These are phyloP conservation scores for Phytophthora pinifolia DNA, from an alignment of 352 stramenopile genomes.

Conservation along the genomic window DNA sequence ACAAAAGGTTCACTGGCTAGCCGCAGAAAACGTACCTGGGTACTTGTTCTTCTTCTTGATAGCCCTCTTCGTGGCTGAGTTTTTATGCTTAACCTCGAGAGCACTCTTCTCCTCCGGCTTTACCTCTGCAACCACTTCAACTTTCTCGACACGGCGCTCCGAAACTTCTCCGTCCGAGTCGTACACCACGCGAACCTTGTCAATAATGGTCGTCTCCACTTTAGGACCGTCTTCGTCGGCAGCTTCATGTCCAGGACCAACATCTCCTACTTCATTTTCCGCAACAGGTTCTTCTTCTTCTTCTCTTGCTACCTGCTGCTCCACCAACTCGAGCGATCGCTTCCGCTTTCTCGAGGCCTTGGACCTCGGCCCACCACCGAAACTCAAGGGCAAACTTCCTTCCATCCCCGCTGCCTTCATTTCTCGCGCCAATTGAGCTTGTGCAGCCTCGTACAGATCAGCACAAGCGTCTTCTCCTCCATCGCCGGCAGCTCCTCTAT, in stretches of 20 bases:
- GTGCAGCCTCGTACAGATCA: constrained; percentile 54
- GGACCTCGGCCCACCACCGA: constrained; percentile 29
- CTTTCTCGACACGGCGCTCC: constrained; percentile 41
- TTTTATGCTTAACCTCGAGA: constrained; percentile 19
- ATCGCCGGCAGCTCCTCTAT: not conserved
- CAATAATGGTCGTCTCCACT: constrained; percentile 29
- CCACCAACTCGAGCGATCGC: constrained; percentile 8
- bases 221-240: not conserved
- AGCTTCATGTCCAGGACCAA: not conserved
- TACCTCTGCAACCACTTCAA: constrained; percentile 29
- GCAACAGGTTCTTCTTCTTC: not conserved
- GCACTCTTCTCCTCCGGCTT: constrained; percentile 11
- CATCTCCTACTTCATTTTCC: constrained; percentile 7
- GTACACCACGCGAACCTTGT: constrained; percentile 67
- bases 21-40: constrained; percentile 27
- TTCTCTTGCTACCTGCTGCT: not conserved
- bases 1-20: not conserved
- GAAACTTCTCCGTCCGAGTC: constrained; percentile 64
- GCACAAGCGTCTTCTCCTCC: constrained; percentile 19
- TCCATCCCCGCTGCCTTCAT: constrained; percentile 62
- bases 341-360: constrained; percentile 31
- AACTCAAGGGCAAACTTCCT: constrained; percentile 56
- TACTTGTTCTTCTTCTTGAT: constrained; percentile 32
- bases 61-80: constrained; percentile 1
- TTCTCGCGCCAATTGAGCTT: constrained; percentile 53